Evolutionary conservation across 2,329 filamentous ascomycete species (phyloP).

Genomic region (Stylonectria norvegica): DNA sequence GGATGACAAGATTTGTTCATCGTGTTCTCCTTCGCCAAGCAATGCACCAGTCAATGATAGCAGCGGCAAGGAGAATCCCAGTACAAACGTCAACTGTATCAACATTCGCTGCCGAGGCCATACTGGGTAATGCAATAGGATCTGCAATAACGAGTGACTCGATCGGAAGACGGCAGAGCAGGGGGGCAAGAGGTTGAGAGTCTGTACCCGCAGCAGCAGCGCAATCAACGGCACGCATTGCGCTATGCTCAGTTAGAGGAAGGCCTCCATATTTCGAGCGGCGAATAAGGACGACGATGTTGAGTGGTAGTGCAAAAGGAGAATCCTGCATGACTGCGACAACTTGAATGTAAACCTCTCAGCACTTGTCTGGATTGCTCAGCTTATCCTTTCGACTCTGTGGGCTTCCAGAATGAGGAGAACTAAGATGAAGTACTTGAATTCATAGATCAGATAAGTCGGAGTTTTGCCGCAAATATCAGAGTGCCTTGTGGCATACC

Average conservation of each 20-base stretch:
- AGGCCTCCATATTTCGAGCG: not conserved
- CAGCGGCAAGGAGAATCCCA: not conserved
- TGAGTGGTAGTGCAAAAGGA: not conserved
- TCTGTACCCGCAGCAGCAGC: conserved; percentile 1
- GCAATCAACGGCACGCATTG: not conserved
- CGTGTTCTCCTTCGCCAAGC: not conserved
- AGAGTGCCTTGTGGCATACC: conserved; percentile 2
- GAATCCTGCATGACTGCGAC: not conserved
- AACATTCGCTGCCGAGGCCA: not conserved
- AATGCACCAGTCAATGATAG: not conserved
- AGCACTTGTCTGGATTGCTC: conserved; percentile 1
- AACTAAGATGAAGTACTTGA: conserved; percentile 2
- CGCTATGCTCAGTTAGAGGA: conserved; percentile 3
- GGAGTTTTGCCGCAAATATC: conserved; percentile 4
- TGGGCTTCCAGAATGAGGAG: conserved; percentile 4
- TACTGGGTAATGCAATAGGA: not conserved
- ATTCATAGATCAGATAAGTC: conserved; percentile 2
- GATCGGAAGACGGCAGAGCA: conserved; percentile 7
- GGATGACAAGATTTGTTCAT: not conserved
- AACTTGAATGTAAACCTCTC: conserved; percentile 4
- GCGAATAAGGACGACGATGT: not conserved
- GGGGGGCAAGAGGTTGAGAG: conserved; percentile 4
- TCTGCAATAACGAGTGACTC: conserved; percentile 3
- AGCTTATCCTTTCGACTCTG: conserved; percentile 6
- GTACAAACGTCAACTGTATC: not conserved